phyloP scores from a whole-genome alignment of 1,284 basidiomycete species.

The Vanrija sp. region DNA sequence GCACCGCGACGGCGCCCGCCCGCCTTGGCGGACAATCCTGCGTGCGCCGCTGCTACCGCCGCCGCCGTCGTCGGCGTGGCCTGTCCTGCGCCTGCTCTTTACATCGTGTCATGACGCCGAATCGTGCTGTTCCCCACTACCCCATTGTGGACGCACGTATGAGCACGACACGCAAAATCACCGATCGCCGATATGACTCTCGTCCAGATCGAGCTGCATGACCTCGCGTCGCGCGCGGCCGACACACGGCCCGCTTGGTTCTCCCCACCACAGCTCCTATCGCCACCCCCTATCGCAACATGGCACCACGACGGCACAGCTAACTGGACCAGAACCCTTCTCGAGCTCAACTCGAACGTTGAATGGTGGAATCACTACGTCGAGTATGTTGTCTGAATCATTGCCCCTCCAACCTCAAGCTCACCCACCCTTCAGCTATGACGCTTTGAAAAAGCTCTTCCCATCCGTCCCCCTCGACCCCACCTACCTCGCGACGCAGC shows the following conservation, averaged over 20 bases:
- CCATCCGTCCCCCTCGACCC: constrained; percentile 47
- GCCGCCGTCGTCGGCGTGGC: too few relatives aligned
- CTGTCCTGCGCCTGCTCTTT: too few relatives aligned
- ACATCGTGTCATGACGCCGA: too few relatives aligned
- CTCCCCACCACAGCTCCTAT: background rate
- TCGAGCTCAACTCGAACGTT: constrained; percentile 89
- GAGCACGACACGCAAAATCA: too few relatives aligned
- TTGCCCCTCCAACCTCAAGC: constrained; percentile 1
- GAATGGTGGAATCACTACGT: constrained; percentile 97
- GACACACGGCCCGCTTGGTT: constrained; percentile 12
- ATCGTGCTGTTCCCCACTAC: too few relatives aligned
- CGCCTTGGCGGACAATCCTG: background rate
- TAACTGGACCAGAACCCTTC: constrained; percentile 55
- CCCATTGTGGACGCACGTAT: too few relatives aligned
- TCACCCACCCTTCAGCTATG: constrained; percentile 58
- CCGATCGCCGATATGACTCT: too few relatives aligned
- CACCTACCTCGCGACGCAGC: constrained; percentile 49
- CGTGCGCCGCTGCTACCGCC: background rate
- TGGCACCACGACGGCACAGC: too few relatives aligned
- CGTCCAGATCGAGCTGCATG: too few relatives aligned
- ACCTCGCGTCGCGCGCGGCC: background rate
- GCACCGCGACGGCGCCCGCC: too few relatives aligned
- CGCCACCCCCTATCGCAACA: background rate
- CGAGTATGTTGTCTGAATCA: constrained; percentile 33
- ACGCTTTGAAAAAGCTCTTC: constrained; percentile 72